A percentile compares a stretch with the other conserved stretches of the same genome.
Conservation (phyloP, 352 stramenopile species). For the Pythium dissimile region DNA sequence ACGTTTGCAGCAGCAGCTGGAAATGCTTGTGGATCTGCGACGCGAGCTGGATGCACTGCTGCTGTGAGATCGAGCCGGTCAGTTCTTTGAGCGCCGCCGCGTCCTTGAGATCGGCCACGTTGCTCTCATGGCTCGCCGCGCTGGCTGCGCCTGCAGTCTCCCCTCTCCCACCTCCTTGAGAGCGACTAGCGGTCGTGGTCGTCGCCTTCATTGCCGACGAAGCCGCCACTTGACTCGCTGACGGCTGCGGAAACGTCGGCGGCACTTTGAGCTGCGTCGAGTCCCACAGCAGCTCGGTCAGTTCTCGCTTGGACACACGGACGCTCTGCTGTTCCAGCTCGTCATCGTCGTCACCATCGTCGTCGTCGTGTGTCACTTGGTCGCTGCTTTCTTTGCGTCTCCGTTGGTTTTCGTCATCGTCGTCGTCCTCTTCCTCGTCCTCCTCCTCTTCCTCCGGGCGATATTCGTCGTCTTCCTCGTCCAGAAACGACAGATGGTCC, state of each 20-base stretch:
- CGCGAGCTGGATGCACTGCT: constrained; percentile 75
- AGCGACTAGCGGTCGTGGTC: no score
- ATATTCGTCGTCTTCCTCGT: constrained; percentile 86
- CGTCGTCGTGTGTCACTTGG: constrained; percentile 20
- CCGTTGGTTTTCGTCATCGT: constrained; percentile 1
- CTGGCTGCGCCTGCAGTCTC: no score
- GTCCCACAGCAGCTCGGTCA: constrained; percentile 79
- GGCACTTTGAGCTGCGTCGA: constrained; percentile 65
- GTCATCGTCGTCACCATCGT: constrained; percentile 19
- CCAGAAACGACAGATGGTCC: constrained; percentile 74
- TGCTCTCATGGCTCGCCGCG: no score
- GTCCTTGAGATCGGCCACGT: constrained; percentile 8
- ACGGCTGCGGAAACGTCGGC: constrained; percentile 9
- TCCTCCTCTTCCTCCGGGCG: constrained; percentile 67
- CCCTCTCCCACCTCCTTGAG: no score
- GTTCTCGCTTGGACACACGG: constrained; percentile 76
- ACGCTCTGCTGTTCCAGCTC: constrained; percentile 32
- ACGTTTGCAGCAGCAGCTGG: constrained; percentile 74
- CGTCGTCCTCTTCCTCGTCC: constrained; percentile 44
- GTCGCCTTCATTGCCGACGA: not conserved
- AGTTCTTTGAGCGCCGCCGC: constrained; percentile 17
- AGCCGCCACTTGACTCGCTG: not conserved
- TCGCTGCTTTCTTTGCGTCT: constrained; percentile 22
- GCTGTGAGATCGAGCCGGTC: constrained; percentile 42
- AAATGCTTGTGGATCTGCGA: constrained; percentile 89